Evolutionary conservation across 163 green algal genomes (phyloP).

Genomic region (Scenedesmus sp.): DNA sequence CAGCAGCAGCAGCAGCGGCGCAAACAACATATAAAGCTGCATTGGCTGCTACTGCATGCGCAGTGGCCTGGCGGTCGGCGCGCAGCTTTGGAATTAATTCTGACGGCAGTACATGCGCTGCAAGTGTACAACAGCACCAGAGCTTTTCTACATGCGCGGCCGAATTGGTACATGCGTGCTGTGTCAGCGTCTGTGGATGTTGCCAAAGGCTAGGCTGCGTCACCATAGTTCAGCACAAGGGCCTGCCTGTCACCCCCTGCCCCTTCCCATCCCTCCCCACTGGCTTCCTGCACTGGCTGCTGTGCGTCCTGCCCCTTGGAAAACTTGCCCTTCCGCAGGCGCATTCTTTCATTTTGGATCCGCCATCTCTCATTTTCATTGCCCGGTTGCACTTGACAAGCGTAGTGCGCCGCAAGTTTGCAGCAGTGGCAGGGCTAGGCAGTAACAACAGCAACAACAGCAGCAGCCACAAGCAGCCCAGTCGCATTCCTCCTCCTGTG

Average conservation of each 20-base stretch:
- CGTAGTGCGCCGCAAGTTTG: conserved; percentile 29
- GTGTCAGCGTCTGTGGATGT: neutral
- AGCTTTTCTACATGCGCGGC: too few species aligned
- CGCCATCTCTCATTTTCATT: conserved; percentile 47
- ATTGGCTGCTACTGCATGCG: neutral
- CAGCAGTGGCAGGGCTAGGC: conserved; percentile 9
- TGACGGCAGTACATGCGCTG: too few species aligned
- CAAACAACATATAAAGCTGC: too few species aligned
- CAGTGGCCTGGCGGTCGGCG: too few species aligned
- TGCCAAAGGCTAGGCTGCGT: too few species aligned
- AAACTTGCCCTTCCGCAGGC: conserved; percentile 7
- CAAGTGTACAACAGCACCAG: neutral
- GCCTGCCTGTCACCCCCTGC: too few species aligned
- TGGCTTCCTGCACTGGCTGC: neutral
- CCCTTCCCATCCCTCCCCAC: neutral
- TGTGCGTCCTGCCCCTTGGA: too few species aligned
- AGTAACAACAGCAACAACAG: conserved; percentile 10
- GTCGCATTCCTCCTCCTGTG: conserved; percentile 37
- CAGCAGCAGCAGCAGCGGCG: neutral
- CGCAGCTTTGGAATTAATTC: too few species aligned
- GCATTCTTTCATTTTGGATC: conserved; percentile 18
- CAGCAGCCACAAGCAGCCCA: conserved; percentile 1
- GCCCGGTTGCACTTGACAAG: conserved; percentile 39
- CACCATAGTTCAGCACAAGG: too few species aligned
- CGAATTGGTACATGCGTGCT: neutral